A percentile compares a stretch with the other conserved stretches of the same genome.
These are phyloP conservation scores for Poa pratensis DNA, from an alignment of 176 grass and related monocot species.

Conservation along the genomic window DNA sequence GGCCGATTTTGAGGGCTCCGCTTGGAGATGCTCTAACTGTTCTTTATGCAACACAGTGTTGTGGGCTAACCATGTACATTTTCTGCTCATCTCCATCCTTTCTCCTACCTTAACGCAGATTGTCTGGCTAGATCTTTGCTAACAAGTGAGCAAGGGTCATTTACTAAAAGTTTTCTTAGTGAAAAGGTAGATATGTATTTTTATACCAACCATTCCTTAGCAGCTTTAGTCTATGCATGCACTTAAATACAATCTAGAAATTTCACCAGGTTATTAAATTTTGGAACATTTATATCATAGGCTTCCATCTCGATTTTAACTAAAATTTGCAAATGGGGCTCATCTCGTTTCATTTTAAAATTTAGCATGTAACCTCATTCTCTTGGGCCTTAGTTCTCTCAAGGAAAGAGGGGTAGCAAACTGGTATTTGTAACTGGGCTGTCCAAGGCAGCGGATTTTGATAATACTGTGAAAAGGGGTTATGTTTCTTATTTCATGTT, in stretches of 20 bases:
- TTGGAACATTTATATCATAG: neutral
- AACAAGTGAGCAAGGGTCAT: conserved; percentile 88
- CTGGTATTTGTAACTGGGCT: neutral
- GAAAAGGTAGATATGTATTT: conserved; percentile 66
- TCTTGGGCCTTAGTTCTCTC: neutral
- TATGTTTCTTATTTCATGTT: too few relatives aligned
- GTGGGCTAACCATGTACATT: too few relatives aligned
- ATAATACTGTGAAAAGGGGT: neutral
- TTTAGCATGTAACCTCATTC: too few relatives aligned
- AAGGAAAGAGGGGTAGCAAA: neutral
- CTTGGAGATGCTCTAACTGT: too few relatives aligned
- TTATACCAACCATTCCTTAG: conserved; percentile 9
- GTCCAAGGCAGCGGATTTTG: neutral
- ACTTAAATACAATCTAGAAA: neutral
- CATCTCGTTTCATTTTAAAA: neutral
- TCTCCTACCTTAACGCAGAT: conserved; percentile 58
- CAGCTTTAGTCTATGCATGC: too few relatives aligned
- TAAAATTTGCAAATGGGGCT: conserved; percentile 5
- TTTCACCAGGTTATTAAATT: neutral
- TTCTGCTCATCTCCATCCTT: neutral
- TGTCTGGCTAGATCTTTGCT: conserved; percentile 93
- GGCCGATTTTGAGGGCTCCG: too few relatives aligned
- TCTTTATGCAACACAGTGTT: too few relatives aligned
- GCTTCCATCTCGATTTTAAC: neutral
- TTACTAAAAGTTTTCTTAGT: conserved; percentile 74